Evolutionary conservation across 2,329 filamentous ascomycete species (phyloP).

Genomic region (Paracamarosporium sp.): DNA sequence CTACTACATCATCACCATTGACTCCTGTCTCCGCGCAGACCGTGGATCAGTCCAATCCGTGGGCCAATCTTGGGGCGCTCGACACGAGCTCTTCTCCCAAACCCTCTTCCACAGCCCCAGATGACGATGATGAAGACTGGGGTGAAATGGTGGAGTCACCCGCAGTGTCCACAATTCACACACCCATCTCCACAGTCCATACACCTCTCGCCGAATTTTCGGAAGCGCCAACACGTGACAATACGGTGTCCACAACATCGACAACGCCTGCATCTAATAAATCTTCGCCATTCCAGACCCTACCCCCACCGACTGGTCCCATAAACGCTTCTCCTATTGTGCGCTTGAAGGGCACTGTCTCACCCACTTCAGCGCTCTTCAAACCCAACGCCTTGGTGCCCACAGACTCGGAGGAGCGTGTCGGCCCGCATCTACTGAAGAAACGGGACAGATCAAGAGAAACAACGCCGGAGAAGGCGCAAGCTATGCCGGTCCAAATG

Average conservation of each 20-base stretch:
- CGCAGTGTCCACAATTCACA: constrained; percentile 24
- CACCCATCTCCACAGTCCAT: constrained; percentile 13
- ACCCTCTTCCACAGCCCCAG: constrained; percentile 3
- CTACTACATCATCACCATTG: not conserved
- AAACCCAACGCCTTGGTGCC: constrained; percentile 37
- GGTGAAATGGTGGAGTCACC: constrained; percentile 49
- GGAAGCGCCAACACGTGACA: constrained; percentile 13
- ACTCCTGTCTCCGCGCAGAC: not conserved
- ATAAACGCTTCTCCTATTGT: constrained; percentile 39
- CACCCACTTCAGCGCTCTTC: constrained; percentile 43
- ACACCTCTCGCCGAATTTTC: constrained; percentile 18
- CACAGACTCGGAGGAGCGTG: constrained; percentile 28
- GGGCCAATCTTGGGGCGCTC: constrained; percentile 19
- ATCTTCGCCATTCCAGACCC: constrained; percentile 13
- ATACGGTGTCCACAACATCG: constrained; percentile 16
- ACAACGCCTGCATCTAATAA: constrained; percentile 19
- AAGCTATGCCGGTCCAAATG: not conserved
- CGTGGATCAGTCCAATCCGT: constrained; percentile 18
- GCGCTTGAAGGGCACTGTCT: constrained; percentile 39
- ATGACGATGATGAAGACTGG: constrained; percentile 46
- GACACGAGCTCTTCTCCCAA: constrained; percentile 19
- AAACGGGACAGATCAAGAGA: constrained; percentile 21
- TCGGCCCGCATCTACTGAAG: constrained; percentile 39
- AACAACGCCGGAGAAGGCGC: constrained; percentile 16
- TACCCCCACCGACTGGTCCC: constrained; percentile 18